Conservation (phyloP, 768 basidiomycete genomes). For the Lentinula sp. region DNA sequence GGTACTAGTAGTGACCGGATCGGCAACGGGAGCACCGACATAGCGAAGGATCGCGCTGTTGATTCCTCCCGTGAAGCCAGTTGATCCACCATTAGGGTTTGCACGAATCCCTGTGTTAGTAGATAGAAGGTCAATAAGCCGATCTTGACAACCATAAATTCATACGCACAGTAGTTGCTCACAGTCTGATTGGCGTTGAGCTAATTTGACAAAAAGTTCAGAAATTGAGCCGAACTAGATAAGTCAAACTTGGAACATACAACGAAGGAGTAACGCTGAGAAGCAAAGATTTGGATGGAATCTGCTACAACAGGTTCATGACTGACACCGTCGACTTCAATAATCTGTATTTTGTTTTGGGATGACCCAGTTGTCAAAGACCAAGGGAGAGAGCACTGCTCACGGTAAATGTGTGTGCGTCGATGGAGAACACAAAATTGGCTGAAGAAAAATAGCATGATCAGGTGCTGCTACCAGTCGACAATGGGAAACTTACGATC, state of each 20-base stretch:
- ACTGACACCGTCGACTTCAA: conserved; percentile 31
- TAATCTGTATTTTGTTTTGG: conserved; percentile 9
- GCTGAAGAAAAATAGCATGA: neutral
- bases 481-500: conserved; percentile 1
- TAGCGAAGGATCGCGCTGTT: conserved; percentile 52
- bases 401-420: conserved; percentile 9
- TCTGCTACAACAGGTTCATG: conserved; percentile 28
- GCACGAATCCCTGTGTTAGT: conserved; percentile 25
- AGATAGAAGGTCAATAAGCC: neutral
- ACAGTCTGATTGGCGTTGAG: conserved; percentile 33
- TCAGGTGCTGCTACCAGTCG: neutral
- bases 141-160: neutral
- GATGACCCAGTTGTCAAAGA: neutral
- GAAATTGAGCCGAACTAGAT: too few species aligned
- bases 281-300: conserved; percentile 26
- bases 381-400: neutral
- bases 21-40: conserved; percentile 25
- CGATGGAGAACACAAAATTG: conserved; percentile 16
- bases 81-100: conserved; percentile 17
- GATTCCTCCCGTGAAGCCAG: conserved; percentile 28
- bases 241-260: conserved; percentile 13
- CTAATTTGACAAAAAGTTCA: neutral
- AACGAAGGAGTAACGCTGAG: conserved; percentile 38
- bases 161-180: conserved; percentile 37
- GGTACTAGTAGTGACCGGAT: neutral